A percentile compares a stretch with the other conserved stretches of the same genome.
These are phyloP conservation scores for Aspergillus mulundensis DNA, from an alignment of 495 filamentous ascomycete species.

Conservation along the genomic window DNA sequence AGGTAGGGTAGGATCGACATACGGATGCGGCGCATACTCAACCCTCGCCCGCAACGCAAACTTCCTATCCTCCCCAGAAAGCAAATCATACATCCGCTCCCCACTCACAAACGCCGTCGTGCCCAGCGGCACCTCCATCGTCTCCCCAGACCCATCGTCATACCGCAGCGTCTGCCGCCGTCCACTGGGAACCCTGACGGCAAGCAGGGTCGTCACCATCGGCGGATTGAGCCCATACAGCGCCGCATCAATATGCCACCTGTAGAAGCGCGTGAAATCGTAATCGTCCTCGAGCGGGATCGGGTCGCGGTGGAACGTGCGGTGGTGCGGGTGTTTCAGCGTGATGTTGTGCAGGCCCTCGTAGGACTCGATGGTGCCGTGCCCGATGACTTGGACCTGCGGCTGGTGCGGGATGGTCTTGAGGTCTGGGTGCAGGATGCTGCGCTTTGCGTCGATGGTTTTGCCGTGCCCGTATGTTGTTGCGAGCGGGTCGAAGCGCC, in stretches of 20 bases:
- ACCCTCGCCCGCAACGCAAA: slow-evolving; percentile 60
- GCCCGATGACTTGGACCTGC: slow-evolving; percentile 74
- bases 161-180: slow-evolving; percentile 63
- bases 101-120: slow-evolving; percentile 73
- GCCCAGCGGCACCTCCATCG: slow-evolving; percentile 62
- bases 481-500: slow-evolving; percentile 62
- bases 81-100: slow-evolving; percentile 58
- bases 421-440: slow-evolving; percentile 69
- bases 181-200: slow-evolving; percentile 61
- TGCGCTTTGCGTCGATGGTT: slow-evolving; percentile 61
- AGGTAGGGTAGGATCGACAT: neutral
- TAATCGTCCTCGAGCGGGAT: slow-evolving; percentile 62
- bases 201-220: slow-evolving; percentile 63
- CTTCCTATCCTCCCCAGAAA: slow-evolving; percentile 60
- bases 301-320: slow-evolving; percentile 62
- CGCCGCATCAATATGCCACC: slow-evolving; percentile 78
- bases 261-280: slow-evolving; percentile 66
- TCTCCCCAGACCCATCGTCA: slow-evolving; percentile 66
- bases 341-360: slow-evolving; percentile 64
- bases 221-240: slow-evolving; percentile 69
- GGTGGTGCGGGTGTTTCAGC: slow-evolving; percentile 70
- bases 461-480: slow-evolving; percentile 69
- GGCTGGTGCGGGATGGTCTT: slow-evolving; percentile 77
- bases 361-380: slow-evolving; percentile 60
- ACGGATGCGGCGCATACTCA: slow-evolving; percentile 69